Conservation (phyloP, 352 stramenopile species). For the Vaucheria bursata region DNA sequence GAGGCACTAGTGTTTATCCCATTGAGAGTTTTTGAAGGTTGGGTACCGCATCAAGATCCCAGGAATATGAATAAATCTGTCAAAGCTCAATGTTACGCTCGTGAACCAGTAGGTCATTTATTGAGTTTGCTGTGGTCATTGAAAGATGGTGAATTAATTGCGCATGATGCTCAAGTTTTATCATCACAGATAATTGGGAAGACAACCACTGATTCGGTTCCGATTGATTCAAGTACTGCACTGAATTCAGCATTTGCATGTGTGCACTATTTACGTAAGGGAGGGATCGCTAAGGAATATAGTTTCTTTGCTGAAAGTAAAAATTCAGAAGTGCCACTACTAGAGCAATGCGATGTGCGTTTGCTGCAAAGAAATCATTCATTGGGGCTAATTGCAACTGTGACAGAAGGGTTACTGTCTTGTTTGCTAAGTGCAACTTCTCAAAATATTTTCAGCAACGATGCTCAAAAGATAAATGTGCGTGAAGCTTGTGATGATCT, state of each 20-base stretch:
- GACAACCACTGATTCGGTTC: neutral
- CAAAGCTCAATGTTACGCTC: neutral
- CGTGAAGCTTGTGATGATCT: neutral
- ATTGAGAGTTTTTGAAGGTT: conserved; percentile 24
- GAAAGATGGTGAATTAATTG: neutral
- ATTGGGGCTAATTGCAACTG: neutral
- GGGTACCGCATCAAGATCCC: neutral
- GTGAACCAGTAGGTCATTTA: conserved; percentile 37
- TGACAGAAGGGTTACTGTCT: neutral
- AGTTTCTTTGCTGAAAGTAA: neutral
- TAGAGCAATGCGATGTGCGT: neutral
- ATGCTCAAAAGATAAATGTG: neutral
- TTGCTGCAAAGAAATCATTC: neutral
- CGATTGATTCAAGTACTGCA: conserved; percentile 17
- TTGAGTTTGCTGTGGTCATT: conserved; percentile 32
- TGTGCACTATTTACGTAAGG: neutral
- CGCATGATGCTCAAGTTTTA: neutral
- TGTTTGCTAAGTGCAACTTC: neutral
- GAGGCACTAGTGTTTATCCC: conserved; percentile 28
- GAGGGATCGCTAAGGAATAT: neutral
- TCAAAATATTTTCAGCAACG: neutral
- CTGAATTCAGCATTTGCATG: conserved; percentile 8
- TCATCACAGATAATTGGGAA: neutral
- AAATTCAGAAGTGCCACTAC: neutral
- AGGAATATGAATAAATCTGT: no score